Evolutionary conservation across 768 basidiomycete species (phyloP).

Genomic region (Lenzites betulinus): DNA sequence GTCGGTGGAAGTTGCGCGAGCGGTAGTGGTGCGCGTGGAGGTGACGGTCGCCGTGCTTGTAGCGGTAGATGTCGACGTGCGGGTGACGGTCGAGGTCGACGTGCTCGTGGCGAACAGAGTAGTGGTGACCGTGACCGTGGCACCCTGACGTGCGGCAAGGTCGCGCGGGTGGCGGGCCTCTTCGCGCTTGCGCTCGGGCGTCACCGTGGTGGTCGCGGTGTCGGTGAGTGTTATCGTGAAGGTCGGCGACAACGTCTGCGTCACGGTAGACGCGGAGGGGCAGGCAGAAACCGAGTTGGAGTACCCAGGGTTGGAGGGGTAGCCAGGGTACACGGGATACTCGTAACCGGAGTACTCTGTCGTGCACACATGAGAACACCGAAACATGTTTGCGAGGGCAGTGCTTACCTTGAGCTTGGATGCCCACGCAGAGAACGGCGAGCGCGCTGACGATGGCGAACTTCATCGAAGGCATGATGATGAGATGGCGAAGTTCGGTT

Average conservation of each 20-base stretch:
- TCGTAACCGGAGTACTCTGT: not conserved
- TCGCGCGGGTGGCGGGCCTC: not conserved
- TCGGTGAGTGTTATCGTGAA: not conserved
- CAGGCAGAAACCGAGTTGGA: not conserved
- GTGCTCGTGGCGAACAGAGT: not conserved
- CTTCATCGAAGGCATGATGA: slow-evolving; percentile 7
- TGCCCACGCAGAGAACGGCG: slow-evolving; percentile 7
- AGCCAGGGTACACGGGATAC: slow-evolving; percentile 1
- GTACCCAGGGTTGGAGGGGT: not conserved
- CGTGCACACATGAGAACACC: not conserved
- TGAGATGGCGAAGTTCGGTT: not conserved
- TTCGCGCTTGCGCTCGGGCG: slow-evolving; percentile 1
- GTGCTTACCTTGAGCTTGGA: not conserved
- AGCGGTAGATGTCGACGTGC: not conserved
- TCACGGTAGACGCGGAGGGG: not conserved
- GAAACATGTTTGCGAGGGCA: not conserved
- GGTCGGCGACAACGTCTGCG: not conserved
- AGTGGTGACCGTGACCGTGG: not conserved
- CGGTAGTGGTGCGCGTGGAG: not conserved
- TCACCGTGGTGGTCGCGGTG: not conserved
- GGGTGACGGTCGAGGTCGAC: not conserved
- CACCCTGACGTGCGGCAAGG: not conserved
- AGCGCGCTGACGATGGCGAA: slow-evolving; percentile 3
- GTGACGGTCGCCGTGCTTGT: not conserved
- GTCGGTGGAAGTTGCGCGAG: not conserved